Evolutionary conservation across 2,329 filamentous ascomycete species (phyloP), one percentile per base, ranked within the genome.

Genomic region (Byssochlamys sp.): DNA sequence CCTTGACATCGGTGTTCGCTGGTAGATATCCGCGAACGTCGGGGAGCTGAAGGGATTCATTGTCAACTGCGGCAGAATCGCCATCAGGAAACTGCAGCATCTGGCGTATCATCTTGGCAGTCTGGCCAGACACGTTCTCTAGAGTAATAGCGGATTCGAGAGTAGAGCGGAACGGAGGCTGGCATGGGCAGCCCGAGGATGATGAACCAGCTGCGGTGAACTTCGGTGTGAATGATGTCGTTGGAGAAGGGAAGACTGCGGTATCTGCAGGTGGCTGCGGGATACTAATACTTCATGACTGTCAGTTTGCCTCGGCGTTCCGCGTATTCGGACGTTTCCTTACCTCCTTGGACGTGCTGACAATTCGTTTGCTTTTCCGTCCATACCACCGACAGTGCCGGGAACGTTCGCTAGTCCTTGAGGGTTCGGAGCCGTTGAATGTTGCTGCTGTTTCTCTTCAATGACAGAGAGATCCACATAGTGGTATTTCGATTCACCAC

Each of bases 401-500:
- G 61, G 65, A 19, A 62, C 31, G 33, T 63, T 65, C 14, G 63
- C 59, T 45, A 66, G 60, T 11, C 65, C 58, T 52, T 69, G 68
- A 4, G 65, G 60, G 19, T 63, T 67, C 51, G 69, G 59, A 35
- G 28, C 53, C 6, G 65, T 59, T 5, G 61, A 58, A n/a, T 63
- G 65, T 58, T 69, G 68, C 53, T 73, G 71, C 55, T 73, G 71
- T 58, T 76, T 74, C 59, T 76, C 74, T 57, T 77, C 74, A 28
- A 76, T 74, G 50, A 80, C 72, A 1, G 76, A 76, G 58, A 80
- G 66, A 61, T 80, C 77, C 53, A 80, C 77, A 60, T 99, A 99
- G 73, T 99, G 94, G 72, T 99, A 99, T 71, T 99, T 99, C 12
- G 94, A 99, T 76, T 97, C 92, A 62, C 94, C 94, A 55, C 94